phyloP scores from a whole-genome alignment of 768 basidiomycete species.

The Pholiota molesta region DNA sequence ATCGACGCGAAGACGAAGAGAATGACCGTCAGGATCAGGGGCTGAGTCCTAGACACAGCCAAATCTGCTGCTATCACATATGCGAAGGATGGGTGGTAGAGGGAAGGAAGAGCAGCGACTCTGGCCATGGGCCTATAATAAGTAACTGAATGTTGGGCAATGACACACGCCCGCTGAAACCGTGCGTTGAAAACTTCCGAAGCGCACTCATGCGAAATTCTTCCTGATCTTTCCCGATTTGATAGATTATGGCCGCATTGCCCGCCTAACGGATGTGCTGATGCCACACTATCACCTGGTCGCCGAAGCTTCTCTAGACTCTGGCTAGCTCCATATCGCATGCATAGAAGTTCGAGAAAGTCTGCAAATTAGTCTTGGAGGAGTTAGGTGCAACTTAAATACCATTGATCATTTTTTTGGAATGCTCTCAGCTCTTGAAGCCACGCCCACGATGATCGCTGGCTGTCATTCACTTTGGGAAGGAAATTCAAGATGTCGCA shows the following conservation, averaged over 20 bases:
- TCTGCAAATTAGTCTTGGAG: no score
- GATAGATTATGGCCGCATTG: neutral
- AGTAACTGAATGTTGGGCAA: neutral
- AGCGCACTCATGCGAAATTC: neutral
- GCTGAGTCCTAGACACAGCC: constrained; percentile 1
- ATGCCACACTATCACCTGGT: neutral
- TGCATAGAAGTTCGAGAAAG: neutral
- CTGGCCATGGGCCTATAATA: neutral
- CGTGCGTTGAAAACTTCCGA: neutral
- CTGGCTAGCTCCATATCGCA: neutral
- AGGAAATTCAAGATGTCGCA: neutral
- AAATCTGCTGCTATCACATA: neutral
- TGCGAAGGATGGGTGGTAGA: neutral
- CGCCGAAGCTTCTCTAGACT: neutral
- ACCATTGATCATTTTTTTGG: no score
- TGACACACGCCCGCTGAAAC: neutral
- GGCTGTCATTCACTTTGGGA: neutral
- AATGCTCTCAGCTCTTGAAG: neutral
- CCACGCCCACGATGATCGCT: neutral
- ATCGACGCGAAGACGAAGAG: neutral
- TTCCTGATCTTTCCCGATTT: neutral
- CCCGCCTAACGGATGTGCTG: neutral
- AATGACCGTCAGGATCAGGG: neutral
- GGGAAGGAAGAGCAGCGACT: neutral
- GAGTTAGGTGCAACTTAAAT: no score